Evolutionary conservation across 768 basidiomycete genomes (phyloP).

Genomic region (Tricholoma sp.): DNA sequence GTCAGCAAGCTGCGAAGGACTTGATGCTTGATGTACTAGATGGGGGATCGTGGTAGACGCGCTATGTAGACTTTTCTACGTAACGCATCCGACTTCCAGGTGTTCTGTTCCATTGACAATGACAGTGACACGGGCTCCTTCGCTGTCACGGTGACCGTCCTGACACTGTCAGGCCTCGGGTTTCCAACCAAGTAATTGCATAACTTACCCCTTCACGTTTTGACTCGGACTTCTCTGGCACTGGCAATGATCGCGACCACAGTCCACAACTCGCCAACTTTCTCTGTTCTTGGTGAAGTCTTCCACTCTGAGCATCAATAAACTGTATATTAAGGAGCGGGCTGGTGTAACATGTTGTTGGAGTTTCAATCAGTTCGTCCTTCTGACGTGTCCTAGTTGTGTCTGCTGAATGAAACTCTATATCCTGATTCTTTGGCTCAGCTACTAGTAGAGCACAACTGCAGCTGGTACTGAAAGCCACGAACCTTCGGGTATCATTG

Average conservation of each 20-base stretch:
- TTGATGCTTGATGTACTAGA: background rate
- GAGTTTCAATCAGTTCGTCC: background rate
- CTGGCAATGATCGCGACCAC: too few species aligned
- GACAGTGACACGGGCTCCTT: too few species aligned
- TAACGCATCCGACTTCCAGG: too few species aligned
- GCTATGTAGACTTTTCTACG: background rate
- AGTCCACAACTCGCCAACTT: too few species aligned
- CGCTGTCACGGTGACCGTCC: too few species aligned
- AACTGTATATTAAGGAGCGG: background rate
- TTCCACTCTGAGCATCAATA: too few species aligned
- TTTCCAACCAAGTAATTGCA: too few species aligned
- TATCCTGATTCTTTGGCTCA: background rate
- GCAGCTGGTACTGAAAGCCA: background rate
- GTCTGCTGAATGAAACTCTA: background rate
- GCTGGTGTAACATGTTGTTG: background rate
- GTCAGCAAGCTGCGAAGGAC: background rate
- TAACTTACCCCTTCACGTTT: too few species aligned
- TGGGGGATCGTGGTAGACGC: background rate
- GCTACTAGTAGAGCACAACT: background rate
- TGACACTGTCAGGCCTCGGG: too few species aligned
- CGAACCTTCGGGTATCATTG: background rate
- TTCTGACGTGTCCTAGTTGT: background rate
- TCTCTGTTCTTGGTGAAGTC: too few species aligned
- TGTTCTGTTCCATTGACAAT: too few species aligned
- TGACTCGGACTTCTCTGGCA: too few species aligned